phyloP scores from a whole-genome alignment of 2,329 filamentous ascomycete genomes.

The Emergomyces orientalis region DNA sequence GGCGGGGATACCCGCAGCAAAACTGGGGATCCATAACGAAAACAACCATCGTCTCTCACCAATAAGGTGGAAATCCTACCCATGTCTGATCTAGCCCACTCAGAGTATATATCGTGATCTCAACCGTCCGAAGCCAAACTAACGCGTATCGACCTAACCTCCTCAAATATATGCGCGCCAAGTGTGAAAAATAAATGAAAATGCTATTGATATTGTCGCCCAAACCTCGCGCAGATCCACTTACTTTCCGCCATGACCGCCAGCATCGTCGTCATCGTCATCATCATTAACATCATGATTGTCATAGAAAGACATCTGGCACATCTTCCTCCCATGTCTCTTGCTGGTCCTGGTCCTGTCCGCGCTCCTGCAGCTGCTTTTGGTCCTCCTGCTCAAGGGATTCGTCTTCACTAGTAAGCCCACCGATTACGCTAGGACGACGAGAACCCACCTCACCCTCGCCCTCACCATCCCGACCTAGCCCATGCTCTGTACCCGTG shows the following conservation, averaged over 20 bases:
- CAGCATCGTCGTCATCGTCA: neutral
- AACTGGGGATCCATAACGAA: neutral
- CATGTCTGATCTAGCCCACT: neutral
- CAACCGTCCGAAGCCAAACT: neutral
- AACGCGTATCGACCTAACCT: slow-evolving; percentile 3
- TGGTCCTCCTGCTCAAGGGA: neutral
- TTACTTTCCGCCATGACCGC: neutral
- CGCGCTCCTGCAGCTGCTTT: neutral
- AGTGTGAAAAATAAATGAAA: neutral
- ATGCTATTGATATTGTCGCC: neutral
- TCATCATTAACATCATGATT: neutral
- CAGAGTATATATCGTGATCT: neutral
- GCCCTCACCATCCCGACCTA: neutral
- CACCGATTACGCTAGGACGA: neutral
- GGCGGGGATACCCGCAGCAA: neutral
- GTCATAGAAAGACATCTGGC: slow-evolving; percentile 1
- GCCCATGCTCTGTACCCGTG: neutral
- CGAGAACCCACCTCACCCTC: neutral
- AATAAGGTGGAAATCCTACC: neutral
- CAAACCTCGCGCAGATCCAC: neutral
- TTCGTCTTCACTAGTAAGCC: neutral
- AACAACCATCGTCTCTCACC: neutral
- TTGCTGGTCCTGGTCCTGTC: neutral
- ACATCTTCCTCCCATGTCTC: neutral
- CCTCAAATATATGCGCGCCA: neutral